Conservation (phyloP, 2,329 filamentous ascomycete genomes). For the Trichoderma koningiopsis region DNA sequence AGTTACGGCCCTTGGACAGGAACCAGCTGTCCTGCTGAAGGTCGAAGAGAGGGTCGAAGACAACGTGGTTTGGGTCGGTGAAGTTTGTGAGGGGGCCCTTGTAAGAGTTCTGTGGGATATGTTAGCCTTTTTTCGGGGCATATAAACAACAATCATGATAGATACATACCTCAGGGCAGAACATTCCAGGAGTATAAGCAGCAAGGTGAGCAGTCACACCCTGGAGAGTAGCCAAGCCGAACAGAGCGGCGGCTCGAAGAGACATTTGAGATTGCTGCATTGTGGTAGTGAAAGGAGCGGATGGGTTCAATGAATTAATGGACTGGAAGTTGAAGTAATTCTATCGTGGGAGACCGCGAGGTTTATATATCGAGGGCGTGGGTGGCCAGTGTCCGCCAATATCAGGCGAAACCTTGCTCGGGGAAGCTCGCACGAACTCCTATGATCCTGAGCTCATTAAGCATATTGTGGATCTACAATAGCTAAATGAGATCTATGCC, state of each 20-base stretch:
- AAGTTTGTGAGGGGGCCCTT: slow-evolving; percentile 2
- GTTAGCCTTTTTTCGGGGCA: neutral
- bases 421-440: neutral
- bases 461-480: neutral
- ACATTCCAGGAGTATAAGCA: slow-evolving; percentile 14
- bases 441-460: neutral
- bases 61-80: neutral
- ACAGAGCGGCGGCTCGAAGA: neutral
- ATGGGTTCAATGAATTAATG: neutral
- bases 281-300: neutral
- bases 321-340: too few species aligned
- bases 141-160: too few species aligned
- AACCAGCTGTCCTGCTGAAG: neutral
- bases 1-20: slow-evolving; percentile 13
- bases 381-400: neutral
- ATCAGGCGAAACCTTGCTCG: neutral
- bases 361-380: neutral
- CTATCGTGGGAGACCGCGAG: neutral
- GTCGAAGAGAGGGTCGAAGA: neutral
- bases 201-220: slow-evolving; percentile 5
- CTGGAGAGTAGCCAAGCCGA: slow-evolving; percentile 1
- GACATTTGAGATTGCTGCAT: slow-evolving; percentile 1
- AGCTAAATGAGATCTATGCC: neutral
- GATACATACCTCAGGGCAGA: slow-evolving; percentile 5
- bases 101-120: neutral